Evolutionary conservation across 2,329 filamentous ascomycete species (phyloP), one percentile per base, ranked within the genome.

Genomic region (Claviceps maximensis): DNA sequence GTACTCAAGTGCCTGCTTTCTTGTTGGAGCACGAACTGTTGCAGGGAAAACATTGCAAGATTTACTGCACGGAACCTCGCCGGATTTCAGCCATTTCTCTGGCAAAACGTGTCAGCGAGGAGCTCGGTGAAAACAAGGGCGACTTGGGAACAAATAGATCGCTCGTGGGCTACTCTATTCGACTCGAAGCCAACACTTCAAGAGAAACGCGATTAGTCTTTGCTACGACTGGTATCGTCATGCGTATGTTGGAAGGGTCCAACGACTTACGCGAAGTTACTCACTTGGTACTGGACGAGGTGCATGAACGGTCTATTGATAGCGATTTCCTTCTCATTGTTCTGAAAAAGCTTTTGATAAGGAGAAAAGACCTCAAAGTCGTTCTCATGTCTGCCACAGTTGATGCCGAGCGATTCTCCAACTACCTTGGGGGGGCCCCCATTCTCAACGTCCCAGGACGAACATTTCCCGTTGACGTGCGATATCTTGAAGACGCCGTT

Each of bases 321-420:
- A 95, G 90, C 53, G 93, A 98, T 66, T 96, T 98, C 65, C 74
- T 98, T 36, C 76, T 98, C 17, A 93, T 98, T 59, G 87, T 97
- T 1, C 77, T 98, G 50, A 88, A 88, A 63, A 86, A 90, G 57
- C 74, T 98, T 4, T 78, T 96, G 71, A 67, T 78, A 31, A 79
- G 80, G 58, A 79, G 91, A 52, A 84, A 84, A 56, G 87, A 95
- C 58, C 74, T 98, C 50, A 97, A 95, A 68, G 86, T 98, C 21
- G 78, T 98, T 40, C 77, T 98, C 48, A 98, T 98, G 93, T 97
- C 91, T 59, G 93, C 93, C 12, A 98, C 93, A 0, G 89, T 98
- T 8, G 89, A 98, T 66, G 89, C 93, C 0, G 84, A 91, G 55
- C 83, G 84, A 17, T 96, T 98, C 65, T 96, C 93, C 0, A 80